Conservation (phyloP, 257 asterid genomes). For the Primulina huaijiensis region DNA sequence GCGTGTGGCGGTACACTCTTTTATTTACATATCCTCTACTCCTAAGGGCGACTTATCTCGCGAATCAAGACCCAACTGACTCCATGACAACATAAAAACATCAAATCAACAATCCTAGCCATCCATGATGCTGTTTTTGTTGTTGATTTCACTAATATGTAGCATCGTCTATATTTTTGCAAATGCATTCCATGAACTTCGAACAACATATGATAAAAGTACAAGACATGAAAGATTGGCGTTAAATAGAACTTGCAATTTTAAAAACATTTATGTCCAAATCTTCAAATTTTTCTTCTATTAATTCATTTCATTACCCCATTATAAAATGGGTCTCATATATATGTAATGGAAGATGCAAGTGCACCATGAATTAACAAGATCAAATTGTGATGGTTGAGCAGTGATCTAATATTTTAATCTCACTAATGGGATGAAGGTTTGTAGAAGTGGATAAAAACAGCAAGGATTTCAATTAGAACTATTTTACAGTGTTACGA, state of each 20-base stretch:
- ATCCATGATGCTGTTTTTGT: too few relatives aligned
- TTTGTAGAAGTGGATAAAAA: background rate
- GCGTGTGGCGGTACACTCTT: background rate
- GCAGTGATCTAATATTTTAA: background rate
- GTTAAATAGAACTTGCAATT: background rate
- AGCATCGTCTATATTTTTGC: too few relatives aligned
- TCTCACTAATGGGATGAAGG: background rate
- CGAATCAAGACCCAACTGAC: background rate
- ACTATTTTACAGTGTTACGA: background rate
- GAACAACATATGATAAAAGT: background rate
- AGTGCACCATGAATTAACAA: background rate
- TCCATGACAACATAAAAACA: background rate
- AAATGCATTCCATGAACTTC: background rate
- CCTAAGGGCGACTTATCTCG: background rate
- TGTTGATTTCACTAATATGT: background rate
- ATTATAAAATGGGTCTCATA: background rate
- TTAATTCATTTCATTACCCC: background rate
- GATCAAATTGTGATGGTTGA: background rate
- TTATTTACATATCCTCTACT: background rate
- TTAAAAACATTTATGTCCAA: background rate
- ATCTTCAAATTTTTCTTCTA: background rate
- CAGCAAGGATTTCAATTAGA: background rate
- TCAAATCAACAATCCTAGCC: background rate
- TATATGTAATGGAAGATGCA: background rate
- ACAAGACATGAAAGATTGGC: background rate